A percentile compares a stretch with the other conserved stretches of the same genome.
Evolutionary conservation across 2,329 filamentous ascomycete genomes (phyloP).

Genomic region (Fusarium sp.): DNA sequence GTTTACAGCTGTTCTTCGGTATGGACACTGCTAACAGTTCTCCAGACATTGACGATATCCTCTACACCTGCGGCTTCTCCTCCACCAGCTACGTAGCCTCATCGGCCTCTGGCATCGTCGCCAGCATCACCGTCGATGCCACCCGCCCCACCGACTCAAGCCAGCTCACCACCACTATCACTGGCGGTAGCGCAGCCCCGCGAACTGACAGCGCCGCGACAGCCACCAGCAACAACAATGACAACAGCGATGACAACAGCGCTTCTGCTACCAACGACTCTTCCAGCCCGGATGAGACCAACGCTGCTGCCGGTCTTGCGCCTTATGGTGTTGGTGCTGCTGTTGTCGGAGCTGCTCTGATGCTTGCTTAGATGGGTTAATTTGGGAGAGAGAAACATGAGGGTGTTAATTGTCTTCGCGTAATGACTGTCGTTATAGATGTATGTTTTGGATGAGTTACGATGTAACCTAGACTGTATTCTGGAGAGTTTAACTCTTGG

Average conservation of each 20-base stretch:
- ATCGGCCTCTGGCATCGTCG: conserved; percentile 41
- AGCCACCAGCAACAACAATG: conserved; percentile 8
- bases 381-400: background rate
- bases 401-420: background rate
- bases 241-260: conserved; percentile 6
- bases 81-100: conserved; percentile 46
- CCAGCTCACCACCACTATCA: conserved; percentile 53
- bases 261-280: conserved; percentile 22
- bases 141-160: conserved; percentile 47
- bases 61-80: conserved; percentile 52
- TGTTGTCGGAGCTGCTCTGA: conserved; percentile 33
- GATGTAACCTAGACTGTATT: background rate
- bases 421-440: conserved; percentile 5
- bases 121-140: conserved; percentile 48
- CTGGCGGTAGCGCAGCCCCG: conserved; percentile 25
- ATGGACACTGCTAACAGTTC: background rate
- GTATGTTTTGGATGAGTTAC: conserved; percentile 10
- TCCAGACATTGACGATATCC: conserved; percentile 51
- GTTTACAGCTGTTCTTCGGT: background rate
- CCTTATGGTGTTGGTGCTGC: conserved; percentile 33
- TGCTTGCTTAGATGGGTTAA: conserved; percentile 31
- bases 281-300: conserved; percentile 26
- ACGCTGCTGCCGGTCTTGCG: conserved; percentile 30
- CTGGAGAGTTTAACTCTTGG: background rate
- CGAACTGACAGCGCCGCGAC: conserved; percentile 12